Conservation (phyloP, 1,139 yeast genomes). For the Lodderomyces orthopsilosis region DNA sequence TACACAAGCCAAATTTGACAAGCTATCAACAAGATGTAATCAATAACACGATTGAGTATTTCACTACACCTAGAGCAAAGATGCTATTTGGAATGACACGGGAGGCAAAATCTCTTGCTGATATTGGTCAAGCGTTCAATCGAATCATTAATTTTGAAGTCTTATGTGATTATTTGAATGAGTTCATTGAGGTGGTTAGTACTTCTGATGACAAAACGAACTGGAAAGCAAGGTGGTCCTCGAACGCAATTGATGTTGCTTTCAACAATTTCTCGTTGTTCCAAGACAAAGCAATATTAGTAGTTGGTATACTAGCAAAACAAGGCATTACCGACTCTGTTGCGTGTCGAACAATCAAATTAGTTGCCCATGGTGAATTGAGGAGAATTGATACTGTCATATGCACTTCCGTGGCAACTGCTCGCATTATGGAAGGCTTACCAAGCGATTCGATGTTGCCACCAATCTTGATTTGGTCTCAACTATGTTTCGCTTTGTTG, state of each 20-base stretch:
- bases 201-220: conserved; percentile 52
- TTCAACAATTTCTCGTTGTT: conserved; percentile 58
- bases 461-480: conserved; percentile 65
- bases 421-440: conserved; percentile 64
- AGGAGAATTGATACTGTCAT: conserved; percentile 36
- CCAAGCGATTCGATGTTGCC: conserved; percentile 53
- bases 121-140: conserved; percentile 44
- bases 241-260: conserved; percentile 65
- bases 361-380: conserved; percentile 20
- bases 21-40: conserved; percentile 43
- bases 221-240: conserved; percentile 72
- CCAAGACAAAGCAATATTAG: conserved; percentile 69
- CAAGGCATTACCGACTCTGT: conserved; percentile 62
- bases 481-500: conserved; percentile 38
- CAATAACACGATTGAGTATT: conserved; percentile 52
- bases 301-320: conserved; percentile 68
- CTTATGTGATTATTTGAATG: conserved; percentile 59
- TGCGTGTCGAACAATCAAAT: conserved; percentile 45
- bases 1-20: conserved; percentile 55
- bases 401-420: conserved; percentile 45
- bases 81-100: conserved; percentile 79
- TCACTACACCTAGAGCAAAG: conserved; percentile 71
- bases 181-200: conserved; percentile 48
- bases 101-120: conserved; percentile 36
- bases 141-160: conserved; percentile 56